Percentiles rank a stretch among this genome's conserved stretches.
These are phyloP conservation scores for Oryza australiensis DNA, from an alignment of 176 grass and related monocot species.

Conservation along the genomic window DNA sequence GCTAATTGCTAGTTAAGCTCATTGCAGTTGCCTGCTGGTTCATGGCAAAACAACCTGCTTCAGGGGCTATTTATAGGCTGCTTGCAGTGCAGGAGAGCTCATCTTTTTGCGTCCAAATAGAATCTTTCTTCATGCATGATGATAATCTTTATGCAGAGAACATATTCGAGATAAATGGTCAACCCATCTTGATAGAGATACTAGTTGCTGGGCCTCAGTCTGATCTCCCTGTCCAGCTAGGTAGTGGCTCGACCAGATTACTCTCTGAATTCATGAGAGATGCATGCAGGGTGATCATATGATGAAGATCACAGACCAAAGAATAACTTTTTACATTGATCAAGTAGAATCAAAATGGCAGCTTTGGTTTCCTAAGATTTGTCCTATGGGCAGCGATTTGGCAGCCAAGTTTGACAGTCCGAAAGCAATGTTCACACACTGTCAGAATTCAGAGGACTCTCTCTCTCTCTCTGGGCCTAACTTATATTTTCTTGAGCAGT, in stretches of 20 bases:
- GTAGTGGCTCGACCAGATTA: neutral
- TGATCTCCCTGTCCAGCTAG: neutral
- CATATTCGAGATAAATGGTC: conserved; percentile 44
- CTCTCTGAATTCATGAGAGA: neutral
- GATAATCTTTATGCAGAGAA: conserved; percentile 14
- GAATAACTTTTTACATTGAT: neutral
- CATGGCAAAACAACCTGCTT: neutral
- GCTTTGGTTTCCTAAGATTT: neutral
- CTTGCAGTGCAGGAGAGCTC: neutral
- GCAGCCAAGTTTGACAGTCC: neutral
- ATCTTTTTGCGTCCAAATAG: neutral
- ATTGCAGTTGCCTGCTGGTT: neutral
- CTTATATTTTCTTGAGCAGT: neutral
- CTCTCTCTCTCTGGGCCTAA: neutral
- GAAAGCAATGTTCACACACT: neutral
- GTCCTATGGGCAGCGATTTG: neutral
- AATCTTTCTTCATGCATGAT: conserved; percentile 20
- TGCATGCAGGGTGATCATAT: neutral
- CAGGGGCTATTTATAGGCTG: conserved; percentile 2
- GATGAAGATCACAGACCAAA: neutral
- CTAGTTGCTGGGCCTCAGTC: neutral
- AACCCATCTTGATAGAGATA: neutral
- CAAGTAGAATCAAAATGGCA: neutral
- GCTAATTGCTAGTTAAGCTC: neutral
- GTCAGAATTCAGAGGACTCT: neutral